A percentile compares a stretch with the other conserved stretches of the same genome.
Evolutionary conservation across 768 basidiomycete genomes (phyloP).

Genomic region (Chalciporus chontae): DNA sequence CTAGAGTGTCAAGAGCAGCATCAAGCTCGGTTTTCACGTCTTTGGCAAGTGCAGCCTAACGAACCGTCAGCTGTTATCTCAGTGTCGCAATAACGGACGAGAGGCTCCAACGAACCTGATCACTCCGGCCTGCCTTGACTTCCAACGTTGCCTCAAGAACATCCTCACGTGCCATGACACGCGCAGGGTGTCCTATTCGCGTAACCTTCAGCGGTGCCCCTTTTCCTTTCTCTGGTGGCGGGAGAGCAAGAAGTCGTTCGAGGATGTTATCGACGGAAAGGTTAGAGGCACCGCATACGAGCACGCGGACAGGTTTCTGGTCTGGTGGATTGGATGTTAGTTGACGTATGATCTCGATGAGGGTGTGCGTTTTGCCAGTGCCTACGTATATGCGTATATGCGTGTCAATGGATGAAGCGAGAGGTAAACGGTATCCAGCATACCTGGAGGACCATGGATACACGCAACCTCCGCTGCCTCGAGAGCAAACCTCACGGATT

Average conservation of each 20-base stretch:
- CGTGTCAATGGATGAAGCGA: background rate
- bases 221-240: slow-evolving; percentile 44
- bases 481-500: slow-evolving; percentile 81
- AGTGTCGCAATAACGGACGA: background rate
- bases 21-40: slow-evolving; percentile 90
- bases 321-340: slow-evolving; percentile 46
- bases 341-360: slow-evolving; percentile 92
- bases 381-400: slow-evolving; percentile 35
- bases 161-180: slow-evolving; percentile 73
- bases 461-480: slow-evolving; percentile 80
- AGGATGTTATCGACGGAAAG: slow-evolving; percentile 95
- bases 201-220: slow-evolving; percentile 56
- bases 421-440: background rate
- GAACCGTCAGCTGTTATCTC: background rate
- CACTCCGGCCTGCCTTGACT: slow-evolving; percentile 67
- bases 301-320: slow-evolving; percentile 55
- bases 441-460: slow-evolving; percentile 97
- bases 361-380: slow-evolving; percentile 94
- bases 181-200: slow-evolving; percentile 93
- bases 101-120: slow-evolving; percentile 44
- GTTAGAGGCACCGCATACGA: slow-evolving; percentile 93
- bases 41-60: slow-evolving; percentile 73
- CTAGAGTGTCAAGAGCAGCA: slow-evolving; percentile 56
- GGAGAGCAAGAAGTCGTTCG: slow-evolving; percentile 71
- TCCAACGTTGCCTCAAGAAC: slow-evolving; percentile 69